Base-by-base conservation (phyloP, 805 yeast genomes). In the Nakazawaea molendinolei region DNA sequence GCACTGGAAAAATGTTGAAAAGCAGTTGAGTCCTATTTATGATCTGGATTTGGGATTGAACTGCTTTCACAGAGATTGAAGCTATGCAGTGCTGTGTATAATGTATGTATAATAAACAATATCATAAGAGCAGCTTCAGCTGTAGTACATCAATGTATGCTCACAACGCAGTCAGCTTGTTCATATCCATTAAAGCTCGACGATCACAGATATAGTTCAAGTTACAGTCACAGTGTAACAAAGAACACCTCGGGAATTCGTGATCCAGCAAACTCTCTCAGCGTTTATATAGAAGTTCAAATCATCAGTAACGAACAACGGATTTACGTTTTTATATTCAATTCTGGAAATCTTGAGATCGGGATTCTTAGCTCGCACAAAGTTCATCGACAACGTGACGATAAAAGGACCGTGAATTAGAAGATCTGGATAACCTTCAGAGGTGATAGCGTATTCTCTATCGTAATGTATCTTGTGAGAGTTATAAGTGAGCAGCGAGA, bases 401-500 rank as follows among this genome's bases (percentile, higher is more conserved):
- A 83, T 61, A 36, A 89, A 63, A 1, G 97, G 96, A 0, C 95
- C 98, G 30, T 85, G 95, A 0, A 81, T 78, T 1, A 90, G 58
- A 0, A 79, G 54, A 23, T 65, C 62, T 0, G 79, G 77, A 33
- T 86, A 72, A 1, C 71, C 65, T 49, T 90, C 97, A 2, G 47
- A 49, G 0, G 51, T 38, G 3, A 36, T 46, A 6, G 86, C 68
- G 52, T 84, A 85, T 1, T 44, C 44, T 5, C 55, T 52, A 50
- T 85, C 84, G 54, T 76, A 79, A 58, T 90, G 98, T 26, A 90
- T 85, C 40, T 71, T 69, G 56, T 90, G 98, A 3, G 94, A 67
- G 53, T 90, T 90, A 59, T 78, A 79, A 1, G 92, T 79, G 36
- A 92, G 54, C 9, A 85, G 80, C 30, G 90, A 78, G 58, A 77